These are phyloP conservation scores for Penicillium roqueforti DNA, from an alignment of 495 filamentous ascomycete genomes.

Conservation along the genomic window DNA sequence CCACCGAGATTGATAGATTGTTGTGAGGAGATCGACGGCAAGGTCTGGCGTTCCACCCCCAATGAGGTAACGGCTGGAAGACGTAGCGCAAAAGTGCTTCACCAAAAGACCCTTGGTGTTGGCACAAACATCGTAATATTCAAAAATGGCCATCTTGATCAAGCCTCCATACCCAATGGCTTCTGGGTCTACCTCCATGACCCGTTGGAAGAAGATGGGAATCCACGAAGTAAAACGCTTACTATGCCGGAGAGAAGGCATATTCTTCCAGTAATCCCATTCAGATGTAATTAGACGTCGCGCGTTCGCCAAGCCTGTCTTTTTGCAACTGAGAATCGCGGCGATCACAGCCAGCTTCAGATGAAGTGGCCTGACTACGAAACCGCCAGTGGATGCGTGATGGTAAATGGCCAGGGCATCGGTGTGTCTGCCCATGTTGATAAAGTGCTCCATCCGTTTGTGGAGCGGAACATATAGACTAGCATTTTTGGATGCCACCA, in stretches of 20 bases:
- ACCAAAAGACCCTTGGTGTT: constrained; percentile 24
- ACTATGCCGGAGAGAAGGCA: constrained; percentile 10
- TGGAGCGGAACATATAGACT: constrained; percentile 33
- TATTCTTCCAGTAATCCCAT: constrained; percentile 18
- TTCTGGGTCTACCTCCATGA: constrained; percentile 25
- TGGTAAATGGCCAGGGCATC: constrained; percentile 29
- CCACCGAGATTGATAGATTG: constrained; percentile 40
- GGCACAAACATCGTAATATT: constrained; percentile 40
- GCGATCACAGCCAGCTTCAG: constrained; percentile 38
- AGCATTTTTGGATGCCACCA: constrained; percentile 26
- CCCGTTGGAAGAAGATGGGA: constrained; percentile 39
- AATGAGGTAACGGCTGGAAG: constrained; percentile 32
- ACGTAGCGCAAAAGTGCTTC: constrained; percentile 34
- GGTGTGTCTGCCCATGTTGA: constrained; percentile 34
- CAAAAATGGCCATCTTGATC: constrained; percentile 37
- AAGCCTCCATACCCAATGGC: constrained; percentile 18
- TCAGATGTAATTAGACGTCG: constrained; percentile 31
- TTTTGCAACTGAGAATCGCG: constrained; percentile 31
- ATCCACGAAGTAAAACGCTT: constrained; percentile 20
- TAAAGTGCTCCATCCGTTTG: constrained; percentile 35
- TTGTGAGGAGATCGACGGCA: constrained; percentile 34
- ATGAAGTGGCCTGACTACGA: constrained; percentile 30
- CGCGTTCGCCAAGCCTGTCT: constrained; percentile 23
- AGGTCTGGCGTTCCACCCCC: constrained; percentile 15
- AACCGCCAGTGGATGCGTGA: constrained; percentile 24